Evolutionary conservation across 2,329 filamentous ascomycete species (phyloP).

Genomic region (Atkinsonella texensis): DNA sequence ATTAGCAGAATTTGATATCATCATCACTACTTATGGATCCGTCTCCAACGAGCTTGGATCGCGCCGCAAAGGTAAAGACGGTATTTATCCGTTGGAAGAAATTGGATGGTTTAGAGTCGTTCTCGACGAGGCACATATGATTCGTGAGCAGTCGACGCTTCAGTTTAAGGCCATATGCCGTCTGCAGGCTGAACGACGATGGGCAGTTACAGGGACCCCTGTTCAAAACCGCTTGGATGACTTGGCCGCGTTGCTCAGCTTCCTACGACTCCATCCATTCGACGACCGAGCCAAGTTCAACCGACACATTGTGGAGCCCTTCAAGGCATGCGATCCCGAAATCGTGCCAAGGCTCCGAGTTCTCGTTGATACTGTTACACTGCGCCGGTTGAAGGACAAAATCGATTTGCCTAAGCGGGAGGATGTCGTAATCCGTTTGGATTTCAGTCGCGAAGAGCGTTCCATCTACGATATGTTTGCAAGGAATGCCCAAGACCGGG

Average conservation of each 20-base stretch:
- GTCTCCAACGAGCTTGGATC: conserved; percentile 66
- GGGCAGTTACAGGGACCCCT: conserved; percentile 95
- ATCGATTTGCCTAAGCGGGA: conserved; percentile 67
- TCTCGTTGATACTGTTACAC: conserved; percentile 85
- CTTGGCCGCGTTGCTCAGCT: conserved; percentile 73
- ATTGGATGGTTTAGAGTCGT: conserved; percentile 91
- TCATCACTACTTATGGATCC: conserved; percentile 89
- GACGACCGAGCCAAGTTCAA: conserved; percentile 65
- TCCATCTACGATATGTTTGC: conserved; percentile 77
- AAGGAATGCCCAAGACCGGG: conserved; percentile 65
- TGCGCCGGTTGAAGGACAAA: conserved; percentile 83
- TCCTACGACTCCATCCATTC: conserved; percentile 76
- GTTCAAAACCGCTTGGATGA: conserved; percentile 92
- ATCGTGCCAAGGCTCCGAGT: conserved; percentile 78
- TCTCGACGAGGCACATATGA: conserved; percentile 88
- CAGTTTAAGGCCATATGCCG: conserved; percentile 78
- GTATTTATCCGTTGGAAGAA: conserved; percentile 54
- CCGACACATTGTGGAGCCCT: conserved; percentile 69
- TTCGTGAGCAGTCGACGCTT: conserved; percentile 70
- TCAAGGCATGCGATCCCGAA: conserved; percentile 75
- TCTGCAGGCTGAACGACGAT: conserved; percentile 68
- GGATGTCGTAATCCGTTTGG: conserved; percentile 61
- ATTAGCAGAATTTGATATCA: conserved; percentile 64
- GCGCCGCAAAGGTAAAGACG: conserved; percentile 48
- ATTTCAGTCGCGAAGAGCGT: conserved; percentile 65